Percentiles rank a stretch among this genome's conserved stretches.
phyloP scores from a whole-genome alignment of 108 stramenopile genomes.

The Fragilaria radians region DNA sequence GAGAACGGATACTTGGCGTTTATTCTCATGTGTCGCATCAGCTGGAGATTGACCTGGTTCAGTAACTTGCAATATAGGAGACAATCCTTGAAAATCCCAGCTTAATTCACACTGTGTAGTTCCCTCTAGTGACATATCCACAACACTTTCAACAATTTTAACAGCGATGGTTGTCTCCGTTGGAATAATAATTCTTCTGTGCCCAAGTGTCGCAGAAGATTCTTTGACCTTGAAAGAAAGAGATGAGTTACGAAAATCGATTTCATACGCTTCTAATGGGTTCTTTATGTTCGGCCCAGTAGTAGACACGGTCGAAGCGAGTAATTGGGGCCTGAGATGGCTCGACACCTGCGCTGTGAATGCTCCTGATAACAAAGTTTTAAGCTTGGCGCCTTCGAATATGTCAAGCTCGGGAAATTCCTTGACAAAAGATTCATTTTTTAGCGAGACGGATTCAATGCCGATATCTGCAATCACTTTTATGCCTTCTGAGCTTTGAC shows the following conservation, averaged over 20 bases:
- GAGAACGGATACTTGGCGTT: slow-evolving; percentile 64
- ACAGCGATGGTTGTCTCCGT: slow-evolving; percentile 66
- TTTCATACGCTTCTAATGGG: slow-evolving; percentile 85
- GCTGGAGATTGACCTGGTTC: slow-evolving; percentile 58
- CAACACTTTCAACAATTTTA: slow-evolving; percentile 58
- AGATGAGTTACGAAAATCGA: slow-evolving; percentile 69
- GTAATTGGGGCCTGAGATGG: slow-evolving; percentile 73
- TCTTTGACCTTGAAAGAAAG: slow-evolving; percentile 65
- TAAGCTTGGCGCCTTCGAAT: slow-evolving; percentile 65
- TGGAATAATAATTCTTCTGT: slow-evolving; percentile 75
- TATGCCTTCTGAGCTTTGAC: slow-evolving; percentile 43
- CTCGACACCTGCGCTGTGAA: slow-evolving; percentile 53
- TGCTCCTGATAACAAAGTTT: slow-evolving; percentile 49
- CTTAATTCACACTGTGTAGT: slow-evolving; percentile 68
- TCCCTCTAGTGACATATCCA: slow-evolving; percentile 82
- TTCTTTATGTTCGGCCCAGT: slow-evolving; percentile 75
- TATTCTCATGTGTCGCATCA: slow-evolving; percentile 63
- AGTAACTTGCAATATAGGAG: slow-evolving; percentile 77
- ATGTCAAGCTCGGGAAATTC: slow-evolving; percentile 88
- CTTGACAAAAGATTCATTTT: slow-evolving; percentile 65
- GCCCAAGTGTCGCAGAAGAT: slow-evolving; percentile 60
- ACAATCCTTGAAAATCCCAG: slow-evolving; percentile 84
- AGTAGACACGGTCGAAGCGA: slow-evolving; percentile 19
- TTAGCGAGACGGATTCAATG: slow-evolving; percentile 49
- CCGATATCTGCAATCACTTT: slow-evolving; percentile 73